Conservation (phyloP, 1,284 basidiomycete species). For the Fomes fomentarius region DNA sequence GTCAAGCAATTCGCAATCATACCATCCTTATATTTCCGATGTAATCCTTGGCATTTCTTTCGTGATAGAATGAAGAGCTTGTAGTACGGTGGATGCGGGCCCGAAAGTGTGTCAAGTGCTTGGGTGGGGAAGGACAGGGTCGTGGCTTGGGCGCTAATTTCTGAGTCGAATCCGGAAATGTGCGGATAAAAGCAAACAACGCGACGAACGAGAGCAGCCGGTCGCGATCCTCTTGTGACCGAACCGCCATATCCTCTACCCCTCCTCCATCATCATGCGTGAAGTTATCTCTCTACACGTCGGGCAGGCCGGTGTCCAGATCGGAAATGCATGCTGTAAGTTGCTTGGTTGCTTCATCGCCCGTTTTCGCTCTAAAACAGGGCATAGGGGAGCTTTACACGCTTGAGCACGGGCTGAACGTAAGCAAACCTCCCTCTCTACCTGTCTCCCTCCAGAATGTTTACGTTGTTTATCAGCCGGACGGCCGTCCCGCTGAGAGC, state of each 20-base stretch:
- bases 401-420: slow-evolving; percentile 94
- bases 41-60: slow-evolving; percentile 23
- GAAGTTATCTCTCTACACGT: slow-evolving; percentile 94
- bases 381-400: slow-evolving; percentile 94
- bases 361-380: slow-evolving; percentile 2
- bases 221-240: slow-evolving; percentile 14
- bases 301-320: slow-evolving; percentile 94
- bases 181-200: slow-evolving; percentile 12
- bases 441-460: background rate
- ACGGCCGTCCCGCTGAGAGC: slow-evolving; percentile 62
- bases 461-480: slow-evolving; percentile 46
- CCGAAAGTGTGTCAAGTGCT: no score
- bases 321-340: slow-evolving; percentile 93
- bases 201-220: slow-evolving; percentile 6
- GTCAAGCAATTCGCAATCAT: slow-evolving; percentile 34
- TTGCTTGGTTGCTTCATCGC: slow-evolving; percentile 19
- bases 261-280: slow-evolving; percentile 57
- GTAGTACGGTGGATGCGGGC: background rate
- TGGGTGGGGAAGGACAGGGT: no score
- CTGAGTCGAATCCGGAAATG: no score
- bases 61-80: slow-evolving; percentile 4
- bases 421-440: slow-evolving; percentile 40
- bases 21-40: slow-evolving; percentile 36
- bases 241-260: slow-evolving; percentile 22
- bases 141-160: no score